phyloP scores from a whole-genome alignment of 805 yeast genomes.

The Saturnispora besseyi region DNA sequence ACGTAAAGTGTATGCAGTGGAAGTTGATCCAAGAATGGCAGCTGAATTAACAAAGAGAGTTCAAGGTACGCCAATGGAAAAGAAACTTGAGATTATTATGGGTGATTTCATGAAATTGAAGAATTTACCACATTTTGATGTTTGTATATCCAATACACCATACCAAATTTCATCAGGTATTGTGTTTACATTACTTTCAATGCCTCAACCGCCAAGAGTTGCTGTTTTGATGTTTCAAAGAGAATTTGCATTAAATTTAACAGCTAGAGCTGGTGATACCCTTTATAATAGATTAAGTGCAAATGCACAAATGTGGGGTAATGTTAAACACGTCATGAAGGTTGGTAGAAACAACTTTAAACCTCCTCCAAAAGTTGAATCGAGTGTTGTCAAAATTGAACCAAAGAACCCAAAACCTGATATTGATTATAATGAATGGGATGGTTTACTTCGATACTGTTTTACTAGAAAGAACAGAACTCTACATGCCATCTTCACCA shows the following conservation, averaged over 20 bases:
- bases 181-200: slow-evolving; percentile 84
- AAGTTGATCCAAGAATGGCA: slow-evolving; percentile 99
- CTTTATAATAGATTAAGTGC: slow-evolving; percentile 90
- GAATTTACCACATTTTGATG: slow-evolving; percentile 78
- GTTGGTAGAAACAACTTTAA: slow-evolving; percentile 94
- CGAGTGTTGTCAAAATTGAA: slow-evolving; percentile 90
- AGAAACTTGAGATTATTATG: slow-evolving; percentile 79
- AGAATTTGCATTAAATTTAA: slow-evolving; percentile 86
- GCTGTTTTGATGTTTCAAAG: slow-evolving; percentile 96
- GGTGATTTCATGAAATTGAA: slow-evolving; percentile 97
- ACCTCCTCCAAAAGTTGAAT: slow-evolving; percentile 98
- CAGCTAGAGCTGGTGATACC: slow-evolving; percentile 95
- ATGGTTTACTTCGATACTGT: slow-evolving; percentile 82
- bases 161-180: slow-evolving; percentile 96
- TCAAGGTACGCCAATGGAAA: slow-evolving; percentile 90
- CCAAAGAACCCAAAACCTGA: slow-evolving; percentile 91
- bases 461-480: slow-evolving; percentile 93
- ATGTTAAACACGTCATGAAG: slow-evolving; percentile 95
- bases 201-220: slow-evolving; percentile 90
- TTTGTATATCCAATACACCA: slow-evolving; percentile 95
- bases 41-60: slow-evolving; percentile 97
- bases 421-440: slow-evolving; percentile 94
- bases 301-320: slow-evolving; percentile 99
- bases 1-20: slow-evolving; percentile 88
- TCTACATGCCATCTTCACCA: slow-evolving; percentile 84